Evolutionary conservation across 495 filamentous ascomycete species (phyloP), one percentile per base, ranked within the genome.

Genomic region (Xylona heveae): DNA sequence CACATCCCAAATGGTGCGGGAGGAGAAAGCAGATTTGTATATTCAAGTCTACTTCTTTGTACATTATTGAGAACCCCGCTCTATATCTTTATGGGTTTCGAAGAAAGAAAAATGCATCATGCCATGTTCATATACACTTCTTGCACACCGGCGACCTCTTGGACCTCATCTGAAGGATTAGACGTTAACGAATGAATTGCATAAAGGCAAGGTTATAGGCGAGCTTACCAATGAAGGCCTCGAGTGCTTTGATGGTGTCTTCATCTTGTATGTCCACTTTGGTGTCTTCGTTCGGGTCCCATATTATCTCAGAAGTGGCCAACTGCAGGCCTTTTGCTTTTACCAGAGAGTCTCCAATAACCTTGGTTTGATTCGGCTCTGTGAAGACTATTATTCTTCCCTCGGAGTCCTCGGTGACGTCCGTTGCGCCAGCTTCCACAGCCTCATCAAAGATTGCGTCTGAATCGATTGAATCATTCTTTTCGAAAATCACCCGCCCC

Each of bases 361-460:
- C 53, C 31, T 61, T 74, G 0, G 73, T 83, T 37, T 63, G 59
- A 6, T 57, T 63, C 0, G 81, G 76, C 41, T 82, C 71, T 0
- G 79, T 84, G 50, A 65, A 78, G 2, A 94, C 54, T 13, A 79
- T 52, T 9, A 92, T 51, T 24, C 69, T 68, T 5, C 70, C 74
- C 5, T 78, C 64, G 6, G 68, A 66, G 42, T 76, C 75, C 26
- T 66, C 57, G 19, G 75, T 67, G 2, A 91, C 64, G 46, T 94
- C 88, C 36, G 75, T 68, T 5, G 75, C 82, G 9, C 82, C 84
- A 13, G 72, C 74, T 36, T 99, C 84, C 24, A 95, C 67, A 5
- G 77, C 81, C 22, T 72, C 62, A 40, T 93, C 88, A 40, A 95
- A 53, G 24, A 79, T 65, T 15, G 76, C 65, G 34, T 92, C 83